phyloP scores from a whole-genome alignment of 768 basidiomycete genomes.

The Mycena floridula region DNA sequence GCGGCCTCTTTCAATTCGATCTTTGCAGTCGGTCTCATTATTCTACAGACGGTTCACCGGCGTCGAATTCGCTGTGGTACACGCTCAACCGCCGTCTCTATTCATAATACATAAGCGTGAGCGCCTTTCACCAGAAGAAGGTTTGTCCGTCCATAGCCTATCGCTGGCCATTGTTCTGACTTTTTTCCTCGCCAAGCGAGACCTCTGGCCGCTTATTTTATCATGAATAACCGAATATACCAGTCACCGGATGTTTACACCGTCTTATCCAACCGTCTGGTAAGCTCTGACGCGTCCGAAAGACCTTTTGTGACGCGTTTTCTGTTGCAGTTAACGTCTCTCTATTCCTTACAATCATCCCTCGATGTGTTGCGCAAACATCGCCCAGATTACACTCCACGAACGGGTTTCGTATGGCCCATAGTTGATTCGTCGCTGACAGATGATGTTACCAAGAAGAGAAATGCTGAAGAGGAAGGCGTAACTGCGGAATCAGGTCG shows the following conservation, averaged over 20 bases:
- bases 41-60: conserved; percentile 72
- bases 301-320: neutral
- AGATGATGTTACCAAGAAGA: conserved; percentile 36
- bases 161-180: neutral
- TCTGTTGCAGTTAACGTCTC: conserved; percentile 50
- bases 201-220: conserved; percentile 79
- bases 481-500: conserved; percentile 12
- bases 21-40: conserved; percentile 1
- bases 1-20: conserved; percentile 15
- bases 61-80: conserved; percentile 80
- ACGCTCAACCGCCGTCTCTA: conserved; percentile 70
- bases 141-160: conserved; percentile 34
- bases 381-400: conserved; percentile 78
- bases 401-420: conserved; percentile 83
- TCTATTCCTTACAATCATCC: conserved; percentile 70
- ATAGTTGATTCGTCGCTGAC: conserved; percentile 52
- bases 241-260: conserved; percentile 83
- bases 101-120: conserved; percentile 91
- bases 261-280: conserved; percentile 78
- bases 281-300: conserved; percentile 35
- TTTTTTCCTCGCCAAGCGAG: conserved; percentile 41
- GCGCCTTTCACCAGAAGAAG: conserved; percentile 76
- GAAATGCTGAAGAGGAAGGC: conserved; percentile 21
- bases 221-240: conserved; percentile 86
- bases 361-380: conserved; percentile 67